phyloP scores from a whole-genome alignment of 306 rosid species.

The Chamaecrista fasciculata region DNA sequence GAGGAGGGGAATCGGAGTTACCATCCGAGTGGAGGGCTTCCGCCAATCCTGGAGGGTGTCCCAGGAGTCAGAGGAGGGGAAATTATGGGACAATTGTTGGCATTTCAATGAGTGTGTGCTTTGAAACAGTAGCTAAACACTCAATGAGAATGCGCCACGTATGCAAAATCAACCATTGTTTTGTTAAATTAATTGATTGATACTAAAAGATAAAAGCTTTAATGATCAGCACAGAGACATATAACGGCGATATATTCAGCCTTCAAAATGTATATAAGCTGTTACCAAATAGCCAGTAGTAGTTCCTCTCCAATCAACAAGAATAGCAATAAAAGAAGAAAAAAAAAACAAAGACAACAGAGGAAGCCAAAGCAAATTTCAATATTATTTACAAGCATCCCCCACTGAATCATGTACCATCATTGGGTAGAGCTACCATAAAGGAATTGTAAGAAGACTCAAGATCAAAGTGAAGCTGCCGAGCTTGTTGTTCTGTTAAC shows the following conservation, averaged over 20 bases:
- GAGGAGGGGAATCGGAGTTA: too few species aligned
- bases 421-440: slow-evolving; percentile 83
- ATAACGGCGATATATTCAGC: slow-evolving; percentile 27
- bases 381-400: slow-evolving; percentile 42
- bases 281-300: slow-evolving; percentile 36
- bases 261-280: slow-evolving; percentile 38
- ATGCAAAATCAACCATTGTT: too few species aligned
- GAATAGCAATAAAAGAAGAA: slow-evolving; percentile 27
- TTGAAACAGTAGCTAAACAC: too few species aligned
- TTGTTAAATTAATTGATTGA: too few species aligned
- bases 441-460: slow-evolving; percentile 91
- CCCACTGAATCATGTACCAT: slow-evolving; percentile 59
- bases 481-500: slow-evolving; percentile 83
- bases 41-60: too few species aligned
- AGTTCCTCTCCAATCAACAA: slow-evolving; percentile 37
- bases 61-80: too few species aligned
- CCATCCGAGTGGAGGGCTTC: too few species aligned
- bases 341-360: not conserved
- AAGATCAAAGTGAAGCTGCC: slow-evolving; percentile 96
- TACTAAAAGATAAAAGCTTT: slow-evolving; percentile 21
- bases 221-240: slow-evolving; percentile 33
- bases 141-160: too few species aligned
- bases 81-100: too few species aligned
- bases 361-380: slow-evolving; percentile 28
- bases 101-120: too few species aligned